A percentile compares a stretch with the other conserved stretches of the same genome.
phyloP scores from a whole-genome alignment of 129 eudicot genomes.

The Smallanthus sonchifolius region DNA sequence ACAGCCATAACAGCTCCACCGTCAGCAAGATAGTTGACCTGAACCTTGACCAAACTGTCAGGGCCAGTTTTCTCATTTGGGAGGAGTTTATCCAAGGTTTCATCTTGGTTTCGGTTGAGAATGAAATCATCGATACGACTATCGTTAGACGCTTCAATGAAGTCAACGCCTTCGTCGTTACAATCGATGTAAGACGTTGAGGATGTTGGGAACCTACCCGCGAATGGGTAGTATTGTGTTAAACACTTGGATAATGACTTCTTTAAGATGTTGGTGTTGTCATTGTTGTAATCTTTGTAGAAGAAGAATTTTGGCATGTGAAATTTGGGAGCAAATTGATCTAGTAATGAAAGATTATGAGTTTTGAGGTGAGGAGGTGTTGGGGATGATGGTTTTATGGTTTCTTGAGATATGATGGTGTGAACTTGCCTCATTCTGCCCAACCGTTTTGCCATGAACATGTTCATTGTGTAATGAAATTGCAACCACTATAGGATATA shows the following conservation, averaged over 20 bases:
- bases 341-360: slow-evolving; percentile 6
- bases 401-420: slow-evolving; percentile 12
- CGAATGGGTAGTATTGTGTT: slow-evolving; percentile 23
- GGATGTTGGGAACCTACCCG: slow-evolving; percentile 14
- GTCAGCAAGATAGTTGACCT: neutral
- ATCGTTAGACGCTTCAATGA: neutral
- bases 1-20: slow-evolving; percentile 5
- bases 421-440: neutral
- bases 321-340: neutral
- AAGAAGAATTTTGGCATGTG: slow-evolving; percentile 10
- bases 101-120: neutral
- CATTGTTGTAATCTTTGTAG: neutral
- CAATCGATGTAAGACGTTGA: neutral
- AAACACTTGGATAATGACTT: slow-evolving; percentile 10
- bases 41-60: neutral
- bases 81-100: neutral
- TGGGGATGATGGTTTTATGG: slow-evolving; percentile 19
- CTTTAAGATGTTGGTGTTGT: neutral
- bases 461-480: neutral
- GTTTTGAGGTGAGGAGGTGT: slow-evolving; percentile 16
- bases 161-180: slow-evolving; percentile 13
- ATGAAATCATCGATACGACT: neutral
- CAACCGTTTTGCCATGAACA: neutral
- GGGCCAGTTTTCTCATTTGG: neutral
- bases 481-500: neutral